Base-by-base conservation (phyloP, 2,329 filamentous ascomycete genomes). In the Xylariaceae sp. region DNA sequence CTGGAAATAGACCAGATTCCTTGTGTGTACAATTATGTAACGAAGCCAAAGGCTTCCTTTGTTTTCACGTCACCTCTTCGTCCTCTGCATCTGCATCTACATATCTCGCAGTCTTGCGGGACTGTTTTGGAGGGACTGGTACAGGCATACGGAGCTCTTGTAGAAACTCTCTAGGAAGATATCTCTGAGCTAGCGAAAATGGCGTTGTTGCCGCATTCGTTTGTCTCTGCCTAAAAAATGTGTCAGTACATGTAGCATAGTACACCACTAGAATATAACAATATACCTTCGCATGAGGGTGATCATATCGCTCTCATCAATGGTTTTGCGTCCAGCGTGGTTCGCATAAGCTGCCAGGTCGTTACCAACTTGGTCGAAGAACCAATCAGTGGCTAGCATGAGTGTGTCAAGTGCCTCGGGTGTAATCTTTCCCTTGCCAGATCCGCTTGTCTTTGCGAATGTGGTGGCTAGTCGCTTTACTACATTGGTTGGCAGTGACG, bases 351-450 rank as follows among this genome's bases (percentile, higher is more conserved):
- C 84, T 11, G 80, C 79, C 44, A 95, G 68, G 61, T 95, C 89
- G 49, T 90, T 86, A 38, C 86, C 82, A 2, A 87, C 72, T 65
- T 95, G 90, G 67, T 94, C 88, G 63, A 95, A 95, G 65, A 90
- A 95, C 85, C 88, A 93, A 50, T 94, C 88, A 3, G 87, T 87
- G 1, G 89, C 88, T 62, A 89, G 84, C 58, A 85, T 82, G 43
- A 95, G 80, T 4, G 85, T 84, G 22, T 79, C 76, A 29, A 95
- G 69, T 2, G 86, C 83, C 41, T 93, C 87, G 37, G 85, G 81
- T 46, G 76, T 82, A 37, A 95, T 78, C 54, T 84, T 87, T 5
- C 79, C 71, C 55, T 85, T 88, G 55, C 76, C 76, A 8, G 76
- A 72, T 17, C 83, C 82, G 36, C 82, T 79, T 4, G 79, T 80